Base-by-base conservation (phyloP, 2,329 filamentous ascomycete genomes). In the Exophiala bonariae region DNA sequence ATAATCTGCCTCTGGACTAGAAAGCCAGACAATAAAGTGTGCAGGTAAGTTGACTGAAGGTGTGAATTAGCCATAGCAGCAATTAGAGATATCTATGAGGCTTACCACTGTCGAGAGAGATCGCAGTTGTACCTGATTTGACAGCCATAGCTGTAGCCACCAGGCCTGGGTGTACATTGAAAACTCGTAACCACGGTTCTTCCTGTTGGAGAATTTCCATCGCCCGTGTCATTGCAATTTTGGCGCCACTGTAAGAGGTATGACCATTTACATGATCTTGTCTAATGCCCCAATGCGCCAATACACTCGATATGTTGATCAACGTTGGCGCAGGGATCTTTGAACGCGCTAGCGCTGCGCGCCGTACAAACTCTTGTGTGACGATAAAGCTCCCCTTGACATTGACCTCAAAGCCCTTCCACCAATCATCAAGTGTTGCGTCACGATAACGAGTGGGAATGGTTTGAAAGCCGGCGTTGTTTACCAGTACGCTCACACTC, bases 171-270 rank as follows among this genome's bases (percentile, higher is more conserved):
- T 49, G 47, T 3, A 58, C 35, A 47, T 58, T 52, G 35, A 54
- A 44, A 33, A 58, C 35, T 17, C 53, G 51, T 10, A 58, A 28
- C 13, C 43, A 37, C n/a, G 50, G 54, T 8, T 49, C 48, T 28
- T 56, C 54, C 76, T 96, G 90, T 61, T 81, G 77, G 61, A 97
- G 85, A 57, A 91, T 82, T 71, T 89, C 79, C 90, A 99, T 97
- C 59, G 91, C 91, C 65, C 86, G 82, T 69, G 96, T 78, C 11
- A 92, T 96, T 64, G 87, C 89, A 60, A 81, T 31, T 10, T 47
- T 47, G 37, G 23, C 31, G 3, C 28, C 28, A 5, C 17, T 34
- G 28, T 47, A 40, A 30, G n/a, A 23, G 18, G 34, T 31, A 16
- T 39, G 30, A 18, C 30, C 17, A 3, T 13, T 35, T 18, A 19